Base-by-base conservation (phyloP, 148 eudicot species). In the Diospyros lotus region DNA sequence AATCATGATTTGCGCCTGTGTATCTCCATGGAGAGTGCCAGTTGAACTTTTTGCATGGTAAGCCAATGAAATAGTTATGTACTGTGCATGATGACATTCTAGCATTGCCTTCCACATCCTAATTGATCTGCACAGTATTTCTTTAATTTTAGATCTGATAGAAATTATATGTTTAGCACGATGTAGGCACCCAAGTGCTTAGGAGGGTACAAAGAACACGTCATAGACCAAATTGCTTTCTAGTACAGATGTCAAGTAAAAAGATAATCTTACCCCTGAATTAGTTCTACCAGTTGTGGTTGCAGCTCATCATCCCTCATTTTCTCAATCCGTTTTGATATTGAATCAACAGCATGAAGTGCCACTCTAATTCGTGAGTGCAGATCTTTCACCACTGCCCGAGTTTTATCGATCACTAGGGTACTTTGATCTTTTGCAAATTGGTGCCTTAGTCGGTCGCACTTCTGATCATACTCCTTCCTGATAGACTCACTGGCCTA, bases 91-190 rank as follows among this genome's bases (percentile, higher is more conserved):
- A 73, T 94, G 98, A 82, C 98, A 87, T 80, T 92, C 98, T 7
- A 94, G 91, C 98, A 94, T 94, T 18, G 93, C 86, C 75, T 92
- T 94, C 98, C 98, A 94, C 98, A 94, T 94, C 83, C 90, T 87
- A 69, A 87, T 89, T 70, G 90, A 86, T 74, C 98, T 94, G 94
- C 87, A 82, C 44, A 82, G 45, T 44, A 58, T 52, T 45, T 15
- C 41, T 28, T 11, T 5, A 45, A 43, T 69, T 51, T 38, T 75
- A 6, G 17, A 64, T 18, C 58, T 71, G 39, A 64, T 9, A 73
- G 43, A 18, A 61, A 72, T 59, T 5, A 74, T 48, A 50, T 38
- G 13, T 63, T 38, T 9, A 62, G 1, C 48, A 12, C 4, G 42
- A 13, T 55, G 4, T 40, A 71, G 6, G 48, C 18, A 38, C 7